A percentile compares a stretch with the other conserved stretches of the same genome.
Conservation (phyloP, 2,329 filamentous ascomycete genomes). For the Penicillium sp. region DNA sequence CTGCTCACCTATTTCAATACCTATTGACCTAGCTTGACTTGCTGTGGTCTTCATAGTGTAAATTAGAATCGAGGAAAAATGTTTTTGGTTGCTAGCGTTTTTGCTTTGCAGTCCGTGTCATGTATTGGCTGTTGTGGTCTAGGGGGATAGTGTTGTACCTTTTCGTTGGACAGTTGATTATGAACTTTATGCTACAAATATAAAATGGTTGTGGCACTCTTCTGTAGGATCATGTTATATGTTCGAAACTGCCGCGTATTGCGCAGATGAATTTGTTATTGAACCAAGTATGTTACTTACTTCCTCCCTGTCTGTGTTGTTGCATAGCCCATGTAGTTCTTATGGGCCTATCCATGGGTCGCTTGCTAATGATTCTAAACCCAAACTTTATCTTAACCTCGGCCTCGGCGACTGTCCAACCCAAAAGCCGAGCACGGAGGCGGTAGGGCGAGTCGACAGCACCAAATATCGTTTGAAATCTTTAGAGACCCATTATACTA, state of each 20-base stretch:
- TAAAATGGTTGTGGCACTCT: background rate
- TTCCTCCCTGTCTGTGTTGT: background rate
- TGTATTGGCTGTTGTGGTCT: background rate
- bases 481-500: background rate
- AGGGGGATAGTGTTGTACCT: slow-evolving; percentile 9
- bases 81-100: slow-evolving; percentile 3
- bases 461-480: too few species aligned
- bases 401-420: background rate
- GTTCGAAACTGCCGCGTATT: background rate
- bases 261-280: background rate
- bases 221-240: background rate
- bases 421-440: background rate
- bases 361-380: background rate
- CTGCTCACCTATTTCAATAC: slow-evolving; percentile 17
- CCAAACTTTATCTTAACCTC: background rate
- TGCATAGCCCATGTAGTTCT: background rate
- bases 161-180: background rate
- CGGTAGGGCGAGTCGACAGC: background rate
- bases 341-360: background rate
- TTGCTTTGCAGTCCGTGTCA: background rate
- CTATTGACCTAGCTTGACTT: slow-evolving; percentile 13
- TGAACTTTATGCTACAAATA: background rate
- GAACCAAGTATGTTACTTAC: background rate
- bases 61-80: slow-evolving; percentile 23
- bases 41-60: slow-evolving; percentile 26